Evolutionary conservation across 495 filamentous ascomycete genomes (phyloP).

Genomic region (Podospora tetraspora): DNA sequence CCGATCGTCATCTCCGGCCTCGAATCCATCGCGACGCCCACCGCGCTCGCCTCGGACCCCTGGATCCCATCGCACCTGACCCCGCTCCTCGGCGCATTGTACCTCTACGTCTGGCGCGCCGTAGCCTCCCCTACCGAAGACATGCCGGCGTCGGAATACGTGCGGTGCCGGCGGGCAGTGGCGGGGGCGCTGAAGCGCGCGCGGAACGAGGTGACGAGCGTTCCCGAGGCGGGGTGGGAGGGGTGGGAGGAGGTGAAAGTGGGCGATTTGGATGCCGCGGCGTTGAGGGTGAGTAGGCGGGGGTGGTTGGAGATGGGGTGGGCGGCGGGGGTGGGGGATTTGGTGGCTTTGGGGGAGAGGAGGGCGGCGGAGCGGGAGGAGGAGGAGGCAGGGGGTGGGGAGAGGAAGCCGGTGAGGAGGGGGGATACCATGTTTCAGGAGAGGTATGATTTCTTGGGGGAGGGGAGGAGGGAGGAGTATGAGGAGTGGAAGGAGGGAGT

Average conservation of each 20-base stretch:
- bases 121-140: constrained; percentile 33
- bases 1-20: constrained; percentile 42
- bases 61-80: constrained; percentile 50
- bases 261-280: constrained; percentile 56
- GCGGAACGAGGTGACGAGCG: constrained; percentile 31
- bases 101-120: constrained; percentile 54
- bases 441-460: constrained; percentile 72
- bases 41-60: constrained; percentile 38
- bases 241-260: constrained; percentile 40
- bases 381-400: constrained; percentile 17
- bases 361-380: constrained; percentile 11
- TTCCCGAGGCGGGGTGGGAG: constrained; percentile 41
- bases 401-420: constrained; percentile 36
- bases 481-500: constrained; percentile 66
- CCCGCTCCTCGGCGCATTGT: constrained; percentile 60
- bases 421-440: constrained; percentile 81
- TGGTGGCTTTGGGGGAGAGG: constrained; percentile 22
- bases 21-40: constrained; percentile 36
- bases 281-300: constrained; percentile 50
- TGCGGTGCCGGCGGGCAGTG: constrained; percentile 37
- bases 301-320: constrained; percentile 65
- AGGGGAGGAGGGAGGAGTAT: constrained; percentile 62
- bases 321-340: constrained; percentile 48
- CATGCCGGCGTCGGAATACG: constrained; percentile 33
- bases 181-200: constrained; percentile 34